phyloP scores from a whole-genome alignment of 1,284 basidiomycete species.

The Irpex lacteus region DNA sequence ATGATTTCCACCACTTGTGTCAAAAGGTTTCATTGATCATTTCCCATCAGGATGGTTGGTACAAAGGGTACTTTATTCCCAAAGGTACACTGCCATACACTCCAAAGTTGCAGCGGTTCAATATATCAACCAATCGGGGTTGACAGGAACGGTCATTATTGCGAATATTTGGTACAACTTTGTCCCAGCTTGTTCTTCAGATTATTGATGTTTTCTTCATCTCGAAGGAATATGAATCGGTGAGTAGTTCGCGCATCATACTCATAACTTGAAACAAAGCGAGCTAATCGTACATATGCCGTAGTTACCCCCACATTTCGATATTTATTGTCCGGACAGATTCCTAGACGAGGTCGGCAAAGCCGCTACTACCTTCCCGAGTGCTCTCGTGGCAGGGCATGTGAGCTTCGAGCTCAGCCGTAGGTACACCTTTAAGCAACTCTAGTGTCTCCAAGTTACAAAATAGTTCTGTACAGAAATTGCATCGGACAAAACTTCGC shows the following conservation, averaged over 20 bases:
- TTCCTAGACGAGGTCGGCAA: not conserved
- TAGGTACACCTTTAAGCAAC: not conserved
- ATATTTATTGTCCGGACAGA: not conserved
- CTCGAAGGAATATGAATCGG: not conserved
- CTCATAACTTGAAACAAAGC: not conserved
- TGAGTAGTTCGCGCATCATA: too few relatives aligned
- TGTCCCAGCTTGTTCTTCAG: too few relatives aligned
- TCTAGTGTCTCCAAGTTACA: too few relatives aligned
- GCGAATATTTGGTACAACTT: not conserved
- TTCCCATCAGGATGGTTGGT: not conserved
- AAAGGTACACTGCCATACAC: not conserved
- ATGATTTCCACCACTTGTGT: not conserved
- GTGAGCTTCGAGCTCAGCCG: not conserved
- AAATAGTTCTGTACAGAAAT: not conserved
- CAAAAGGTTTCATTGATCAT: not conserved
- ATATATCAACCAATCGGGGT: not conserved
- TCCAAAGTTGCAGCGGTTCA: not conserved
- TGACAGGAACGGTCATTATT: not conserved
- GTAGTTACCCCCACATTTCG: not conserved
- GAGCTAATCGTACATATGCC: too few relatives aligned
- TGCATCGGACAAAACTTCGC: not conserved
- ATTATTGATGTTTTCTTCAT: too few relatives aligned
- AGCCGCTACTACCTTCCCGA: not conserved
- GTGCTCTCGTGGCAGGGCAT: too few relatives aligned
- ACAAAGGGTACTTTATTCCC: not conserved